These are phyloP conservation scores for Crucibulum laeve DNA, from an alignment of 768 basidiomycete genomes.

Conservation along the genomic window DNA sequence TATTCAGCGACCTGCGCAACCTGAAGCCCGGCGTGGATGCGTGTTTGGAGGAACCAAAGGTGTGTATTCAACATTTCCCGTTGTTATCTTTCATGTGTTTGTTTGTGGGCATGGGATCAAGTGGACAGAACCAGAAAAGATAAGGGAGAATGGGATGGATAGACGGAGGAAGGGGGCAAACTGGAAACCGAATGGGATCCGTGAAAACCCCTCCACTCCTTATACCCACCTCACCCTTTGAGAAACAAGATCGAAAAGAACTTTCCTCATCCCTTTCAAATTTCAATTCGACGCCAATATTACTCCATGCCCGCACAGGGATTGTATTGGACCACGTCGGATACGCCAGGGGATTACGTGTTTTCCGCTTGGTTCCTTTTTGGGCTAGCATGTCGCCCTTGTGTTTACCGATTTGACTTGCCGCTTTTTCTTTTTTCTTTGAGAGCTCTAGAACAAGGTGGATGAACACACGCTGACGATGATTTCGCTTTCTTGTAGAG, in stretches of 20 bases:
- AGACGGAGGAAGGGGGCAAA: no score
- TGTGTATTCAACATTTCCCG: slow-evolving; percentile 24
- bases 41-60: slow-evolving; percentile 95
- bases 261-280: no score
- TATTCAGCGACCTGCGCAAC: slow-evolving; percentile 90
- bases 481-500: slow-evolving; percentile 66
- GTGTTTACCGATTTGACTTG: slow-evolving; percentile 10
- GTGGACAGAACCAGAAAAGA: background rate
- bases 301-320: no score
- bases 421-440: slow-evolving; percentile 2
- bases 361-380: no score
- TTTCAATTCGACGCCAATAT: no score
- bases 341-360: no score
- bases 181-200: no score
- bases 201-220: background rate
- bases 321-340: no score
- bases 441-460: no score
- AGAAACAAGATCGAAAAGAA: no score
- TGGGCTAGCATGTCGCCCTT: no score
- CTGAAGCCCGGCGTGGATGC: slow-evolving; percentile 93
- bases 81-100: slow-evolving; percentile 1
- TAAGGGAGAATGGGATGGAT: no score
- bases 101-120: background rate
- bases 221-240: background rate
- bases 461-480: slow-evolving; percentile 6